Base-by-base conservation (phyloP, 495 filamentous ascomycete species). In the Aspergillus baeticus region DNA sequence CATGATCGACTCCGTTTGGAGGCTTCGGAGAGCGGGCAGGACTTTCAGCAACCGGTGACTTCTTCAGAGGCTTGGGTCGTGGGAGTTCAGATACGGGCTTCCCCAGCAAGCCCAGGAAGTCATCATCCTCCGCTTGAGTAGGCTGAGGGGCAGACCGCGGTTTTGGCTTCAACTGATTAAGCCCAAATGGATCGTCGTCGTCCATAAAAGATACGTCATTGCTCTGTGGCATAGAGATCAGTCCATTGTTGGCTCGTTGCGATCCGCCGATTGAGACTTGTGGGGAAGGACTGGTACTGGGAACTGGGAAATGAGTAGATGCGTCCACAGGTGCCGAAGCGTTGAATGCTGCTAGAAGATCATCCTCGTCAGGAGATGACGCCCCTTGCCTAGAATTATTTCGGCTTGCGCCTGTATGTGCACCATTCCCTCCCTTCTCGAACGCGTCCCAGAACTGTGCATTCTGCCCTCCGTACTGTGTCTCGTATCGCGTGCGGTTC, bases 161-260 rank as follows among this genome's bases (percentile, higher is more conserved):
- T 67, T 73, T 71, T 0, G 78, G 57, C 42, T 81, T 83, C 61
- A 93, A 62, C 51, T 87, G 76, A 42, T 74, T 83, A 35, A 97
- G 78, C n/a, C 92, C 94, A 63, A 98, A 98, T 8, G 92, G 90
- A 64, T 96, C 93, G 57, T 96, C 93, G 57, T 95, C 84, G 36
- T 72, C 67, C 14, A 56, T 59, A 43, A 74, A 69, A 2, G 58
- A 33, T 60, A 58, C 57, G 21, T 41, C 36, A 5, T 42, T 34
- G 10, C 53, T 33, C 39, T 46, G 52, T 34, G 33, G 66, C 43
- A 23, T 56, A 61, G 67, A 60, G 17, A 49, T 54, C 14, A 66
- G 63, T 35, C 59, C 62, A 49, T 65, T 69, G 18, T 60, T 47
- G 20, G 55, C 22, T 18, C 31, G 26, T 43, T 61, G 65, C 2